phyloP scores from a whole-genome alignment of 129 eudicot genomes.

The Centrapalus pauciflorus region DNA sequence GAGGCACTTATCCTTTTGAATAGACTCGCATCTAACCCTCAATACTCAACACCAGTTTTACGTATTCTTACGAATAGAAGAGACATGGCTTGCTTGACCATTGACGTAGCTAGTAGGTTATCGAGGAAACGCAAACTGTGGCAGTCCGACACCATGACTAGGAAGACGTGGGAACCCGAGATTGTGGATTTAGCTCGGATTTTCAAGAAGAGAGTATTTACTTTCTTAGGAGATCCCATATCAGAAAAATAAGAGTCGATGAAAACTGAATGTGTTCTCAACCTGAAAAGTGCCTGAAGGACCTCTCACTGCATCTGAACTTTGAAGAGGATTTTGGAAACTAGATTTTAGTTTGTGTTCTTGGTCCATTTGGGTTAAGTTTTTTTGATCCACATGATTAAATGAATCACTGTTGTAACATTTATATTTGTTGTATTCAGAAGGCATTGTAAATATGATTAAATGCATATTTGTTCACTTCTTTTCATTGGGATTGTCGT shows the following conservation, averaged over 20 bases:
- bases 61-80: conserved; percentile 53
- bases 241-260: conserved; percentile 1
- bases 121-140: conserved; percentile 35
- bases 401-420: conserved; percentile 21
- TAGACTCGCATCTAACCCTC: conserved; percentile 66
- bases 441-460: conserved; percentile 17
- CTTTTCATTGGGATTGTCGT: too few relatives aligned
- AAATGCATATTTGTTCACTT: too few relatives aligned
- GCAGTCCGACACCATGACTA: conserved; percentile 40
- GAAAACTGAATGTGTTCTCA: too few relatives aligned
- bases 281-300: too few relatives aligned
- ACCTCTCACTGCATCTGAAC: too few relatives aligned
- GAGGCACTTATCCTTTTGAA: conserved; percentile 73
- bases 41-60: conserved; percentile 54
- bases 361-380: conserved; percentile 2
- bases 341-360: neutral
- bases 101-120: conserved; percentile 59
- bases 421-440: neutral
- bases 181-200: conserved; percentile 53
- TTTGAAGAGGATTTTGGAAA: too few relatives aligned
- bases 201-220: conserved; percentile 56
- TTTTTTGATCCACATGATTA: neutral
- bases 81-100: conserved; percentile 55
- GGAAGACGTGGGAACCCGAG: conserved; percentile 59
- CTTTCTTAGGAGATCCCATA: conserved; percentile 51